Conservation (phyloP, 805 yeast species). For the Pichia exigua region DNA sequence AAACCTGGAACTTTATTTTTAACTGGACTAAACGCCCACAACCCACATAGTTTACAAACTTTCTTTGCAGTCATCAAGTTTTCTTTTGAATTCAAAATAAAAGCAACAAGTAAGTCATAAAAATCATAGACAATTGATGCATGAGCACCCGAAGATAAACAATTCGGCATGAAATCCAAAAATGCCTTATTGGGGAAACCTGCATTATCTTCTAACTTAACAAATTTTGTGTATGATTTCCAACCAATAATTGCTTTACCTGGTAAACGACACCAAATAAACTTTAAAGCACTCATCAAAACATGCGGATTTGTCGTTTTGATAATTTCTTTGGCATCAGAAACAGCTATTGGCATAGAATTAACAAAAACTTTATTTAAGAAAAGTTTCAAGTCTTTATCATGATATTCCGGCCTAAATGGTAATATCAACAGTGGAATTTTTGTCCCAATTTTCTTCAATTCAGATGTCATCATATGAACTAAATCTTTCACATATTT, state of each 20-base stretch:
- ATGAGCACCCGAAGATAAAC: slow-evolving; percentile 76
- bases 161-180: slow-evolving; percentile 73
- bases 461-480: slow-evolving; percentile 62
- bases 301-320: slow-evolving; percentile 58
- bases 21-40: slow-evolving; percentile 68
- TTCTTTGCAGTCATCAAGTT: slow-evolving; percentile 77
- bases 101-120: slow-evolving; percentile 66
- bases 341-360: slow-evolving; percentile 39
- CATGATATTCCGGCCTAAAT: slow-evolving; percentile 63
- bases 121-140: slow-evolving; percentile 87
- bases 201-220: slow-evolving; percentile 52
- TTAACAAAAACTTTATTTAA: slow-evolving; percentile 43
- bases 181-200: slow-evolving; percentile 69
- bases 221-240: slow-evolving; percentile 71
- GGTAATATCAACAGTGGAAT: slow-evolving; percentile 73
- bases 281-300: slow-evolving; percentile 65
- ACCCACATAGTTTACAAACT: slow-evolving; percentile 70
- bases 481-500: slow-evolving; percentile 60
- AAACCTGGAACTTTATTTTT: slow-evolving; percentile 30
- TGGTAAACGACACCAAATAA: slow-evolving; percentile 81
- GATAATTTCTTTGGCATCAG: slow-evolving; percentile 35
- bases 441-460: slow-evolving; percentile 62
- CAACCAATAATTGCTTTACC: slow-evolving; percentile 77
- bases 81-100: slow-evolving; percentile 71
- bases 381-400: slow-evolving; percentile 49